These are phyloP conservation scores for Perkinsus marinus DNA, from an alignment of 169 alveolate genomes.

Conservation along the genomic window DNA sequence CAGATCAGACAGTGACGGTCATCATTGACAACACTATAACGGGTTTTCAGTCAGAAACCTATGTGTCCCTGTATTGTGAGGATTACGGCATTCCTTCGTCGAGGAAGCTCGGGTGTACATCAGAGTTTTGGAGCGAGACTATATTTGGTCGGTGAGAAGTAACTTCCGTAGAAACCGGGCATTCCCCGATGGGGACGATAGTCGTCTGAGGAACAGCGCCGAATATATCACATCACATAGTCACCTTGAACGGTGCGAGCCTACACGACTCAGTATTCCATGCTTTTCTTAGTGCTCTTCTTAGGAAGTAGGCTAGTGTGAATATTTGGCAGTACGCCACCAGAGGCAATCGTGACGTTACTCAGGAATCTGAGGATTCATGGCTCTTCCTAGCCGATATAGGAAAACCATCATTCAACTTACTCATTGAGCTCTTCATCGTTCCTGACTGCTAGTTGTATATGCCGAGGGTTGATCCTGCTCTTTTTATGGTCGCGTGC, in stretches of 20 bases:
- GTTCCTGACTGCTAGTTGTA: slow-evolving; percentile 90
- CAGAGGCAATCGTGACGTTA: slow-evolving; percentile 67
- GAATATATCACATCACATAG: no score
- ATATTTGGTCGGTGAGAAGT: neutral
- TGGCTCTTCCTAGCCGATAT: neutral
- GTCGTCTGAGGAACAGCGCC: no score
- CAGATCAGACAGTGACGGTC: no score
- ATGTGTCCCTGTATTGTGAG: neutral
- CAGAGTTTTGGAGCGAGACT: neutral
- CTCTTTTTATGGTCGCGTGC: slow-evolving; percentile 93
- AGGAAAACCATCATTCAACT: neutral
- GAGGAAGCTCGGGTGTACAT: neutral
- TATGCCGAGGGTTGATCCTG: slow-evolving; percentile 96
- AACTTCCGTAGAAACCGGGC: neutral
- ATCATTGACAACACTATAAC: neutral
- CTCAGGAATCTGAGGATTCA: slow-evolving; percentile 62
- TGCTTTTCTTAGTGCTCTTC: slow-evolving; percentile 15
- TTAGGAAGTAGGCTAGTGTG: slow-evolving; percentile 62
- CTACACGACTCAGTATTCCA: neutral
- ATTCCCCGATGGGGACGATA: no score
- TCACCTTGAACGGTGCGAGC: neutral
- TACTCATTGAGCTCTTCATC: slow-evolving; percentile 88
- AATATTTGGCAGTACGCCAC: slow-evolving; percentile 76
- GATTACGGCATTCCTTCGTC: neutral
- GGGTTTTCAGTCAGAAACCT: neutral